These are phyloP conservation scores for Trichoderma endophyticum DNA, from an alignment of 2,329 filamentous ascomycete genomes.

Conservation along the genomic window DNA sequence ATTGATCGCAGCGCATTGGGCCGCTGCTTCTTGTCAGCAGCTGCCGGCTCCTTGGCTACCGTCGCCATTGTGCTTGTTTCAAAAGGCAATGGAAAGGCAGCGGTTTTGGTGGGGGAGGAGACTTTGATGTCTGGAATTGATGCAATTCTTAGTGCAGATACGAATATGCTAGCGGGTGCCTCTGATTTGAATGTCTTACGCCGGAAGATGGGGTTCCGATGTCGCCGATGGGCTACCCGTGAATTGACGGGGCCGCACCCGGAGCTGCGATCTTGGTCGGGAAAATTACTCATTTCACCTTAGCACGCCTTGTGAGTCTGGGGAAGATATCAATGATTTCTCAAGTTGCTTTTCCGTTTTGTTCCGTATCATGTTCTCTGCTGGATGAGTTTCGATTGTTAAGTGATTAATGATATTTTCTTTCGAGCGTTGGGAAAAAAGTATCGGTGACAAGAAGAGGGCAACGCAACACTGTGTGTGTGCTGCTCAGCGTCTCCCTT, in stretches of 20 bases:
- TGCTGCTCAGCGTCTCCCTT: background rate
- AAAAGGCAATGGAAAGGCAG: background rate
- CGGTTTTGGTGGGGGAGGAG: background rate
- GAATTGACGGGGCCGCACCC: slow-evolving; percentile 1
- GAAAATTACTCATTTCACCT: slow-evolving; percentile 13
- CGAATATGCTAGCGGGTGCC: background rate
- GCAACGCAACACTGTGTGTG: background rate
- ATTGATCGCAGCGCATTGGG: slow-evolving; percentile 86
- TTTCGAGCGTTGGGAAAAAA: background rate
- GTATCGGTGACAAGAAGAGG: background rate
- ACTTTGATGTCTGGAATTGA: background rate
- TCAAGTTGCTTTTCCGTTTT: background rate
- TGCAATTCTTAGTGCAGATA: background rate
- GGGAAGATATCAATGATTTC: background rate
- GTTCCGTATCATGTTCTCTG: background rate
- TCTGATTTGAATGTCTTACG: slow-evolving; percentile 1
- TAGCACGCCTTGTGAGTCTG: background rate
- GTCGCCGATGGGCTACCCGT: slow-evolving; percentile 13
- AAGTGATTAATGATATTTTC: background rate
- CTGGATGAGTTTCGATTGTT: background rate
- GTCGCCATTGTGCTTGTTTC: slow-evolving; percentile 28
- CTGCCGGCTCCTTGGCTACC: slow-evolving; percentile 24
- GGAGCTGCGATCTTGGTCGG: slow-evolving; percentile 13
- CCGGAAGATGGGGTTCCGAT: slow-evolving; percentile 20
- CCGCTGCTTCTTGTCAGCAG: slow-evolving; percentile 40